Conservation (phyloP, 345 rosid genomes). For the Moringa oleifera region DNA sequence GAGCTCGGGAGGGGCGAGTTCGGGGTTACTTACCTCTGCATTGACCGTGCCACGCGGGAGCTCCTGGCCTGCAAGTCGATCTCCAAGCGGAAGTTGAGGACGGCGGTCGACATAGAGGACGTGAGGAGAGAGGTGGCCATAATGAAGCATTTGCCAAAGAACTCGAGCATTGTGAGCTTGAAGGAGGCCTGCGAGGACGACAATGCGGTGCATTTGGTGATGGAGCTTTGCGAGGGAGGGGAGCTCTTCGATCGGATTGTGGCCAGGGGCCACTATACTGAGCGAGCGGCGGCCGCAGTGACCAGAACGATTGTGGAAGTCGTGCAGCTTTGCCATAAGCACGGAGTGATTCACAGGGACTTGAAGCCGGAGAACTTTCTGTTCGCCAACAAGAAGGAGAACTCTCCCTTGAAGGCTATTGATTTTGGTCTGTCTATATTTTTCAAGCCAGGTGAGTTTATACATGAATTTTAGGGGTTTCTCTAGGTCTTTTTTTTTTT, state of each 20-base stretch:
- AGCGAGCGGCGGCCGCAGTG: conserved; percentile 93
- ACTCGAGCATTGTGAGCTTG: conserved; percentile 82
- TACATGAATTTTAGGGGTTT: not conserved
- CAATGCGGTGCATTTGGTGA: conserved; percentile 94
- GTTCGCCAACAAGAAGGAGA: conserved; percentile 97
- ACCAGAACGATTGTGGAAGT: conserved; percentile 92
- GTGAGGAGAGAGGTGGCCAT: conserved; percentile 97
- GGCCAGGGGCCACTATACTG: conserved; percentile 96
- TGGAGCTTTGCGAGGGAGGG: conserved; percentile 99
- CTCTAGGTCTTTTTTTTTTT: not conserved
- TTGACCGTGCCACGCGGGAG: conserved; percentile 73
- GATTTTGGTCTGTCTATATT: conserved; percentile 98
- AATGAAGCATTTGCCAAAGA: conserved; percentile 88
- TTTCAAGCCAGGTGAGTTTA: conserved; percentile 84
- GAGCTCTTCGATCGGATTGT: conserved; percentile 99
- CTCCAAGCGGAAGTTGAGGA: conserved; percentile 92
- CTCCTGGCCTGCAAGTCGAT: conserved; percentile 91
- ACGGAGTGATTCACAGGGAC: conserved; percentile 96
- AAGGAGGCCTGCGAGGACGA: conserved; percentile 98
- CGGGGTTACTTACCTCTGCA: conserved; percentile 94
- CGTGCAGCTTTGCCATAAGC: conserved; percentile 91
- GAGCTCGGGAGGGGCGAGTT: conserved; percentile 99
- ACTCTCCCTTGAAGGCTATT: conserved; percentile 96
- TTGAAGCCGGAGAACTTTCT: conserved; percentile 98
- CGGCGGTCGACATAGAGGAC: conserved; percentile 88